Base-by-base conservation (phyloP, 352 stramenopile genomes). In the Peronosclerospora sorghi region DNA sequence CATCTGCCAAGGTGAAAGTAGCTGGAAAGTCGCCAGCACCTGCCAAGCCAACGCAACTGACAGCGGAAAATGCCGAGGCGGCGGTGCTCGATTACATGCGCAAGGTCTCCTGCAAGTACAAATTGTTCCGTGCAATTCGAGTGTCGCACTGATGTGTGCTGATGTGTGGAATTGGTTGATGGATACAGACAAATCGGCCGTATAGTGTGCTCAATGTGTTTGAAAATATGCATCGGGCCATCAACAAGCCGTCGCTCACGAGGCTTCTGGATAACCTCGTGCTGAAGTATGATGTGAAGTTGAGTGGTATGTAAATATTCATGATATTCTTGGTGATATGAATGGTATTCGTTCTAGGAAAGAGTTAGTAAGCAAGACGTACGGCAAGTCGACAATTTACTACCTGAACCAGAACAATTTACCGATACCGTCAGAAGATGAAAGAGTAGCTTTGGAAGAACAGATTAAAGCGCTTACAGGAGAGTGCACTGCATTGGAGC, bases 131-230 rank as follows among this genome's bases (percentile, higher is more conserved):
- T 35, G 17, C 35, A 23, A 26, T 37, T 41, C n/a, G 23, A 13
- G 18, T 20, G 8, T 14, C 1, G 30, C 8, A 35, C 13, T 35
- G 10, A 19, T n/a, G n/a, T n/a, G n/a, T 5, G 6, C 21, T 26
- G 4, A 26, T 6, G 24, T 19, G 4, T 12, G 51, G 48, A n/a
- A 8, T 35, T 5, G 35, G 39, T 35, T 28, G 32, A 28, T 54
- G 14, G 26, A 7, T 13, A 14, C 23, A 87, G 76, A 83, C 64
- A 1, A 90, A 90, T 52, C 70, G 78, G 6, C 74, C 78, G 41
- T 90, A 87, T 56, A 90, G 74, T 56, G 54, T 87, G 51, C 59
- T 90, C 7, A 90, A 90, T 59, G 71, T 90, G 46, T 90, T 86
- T 44, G 77, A 87, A 43, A 90, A 90, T 48, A 56, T 90, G 58